These are phyloP conservation scores for Sisymbrium altissimum DNA, from an alignment of 345 rosid genomes.

Conservation along the genomic window DNA sequence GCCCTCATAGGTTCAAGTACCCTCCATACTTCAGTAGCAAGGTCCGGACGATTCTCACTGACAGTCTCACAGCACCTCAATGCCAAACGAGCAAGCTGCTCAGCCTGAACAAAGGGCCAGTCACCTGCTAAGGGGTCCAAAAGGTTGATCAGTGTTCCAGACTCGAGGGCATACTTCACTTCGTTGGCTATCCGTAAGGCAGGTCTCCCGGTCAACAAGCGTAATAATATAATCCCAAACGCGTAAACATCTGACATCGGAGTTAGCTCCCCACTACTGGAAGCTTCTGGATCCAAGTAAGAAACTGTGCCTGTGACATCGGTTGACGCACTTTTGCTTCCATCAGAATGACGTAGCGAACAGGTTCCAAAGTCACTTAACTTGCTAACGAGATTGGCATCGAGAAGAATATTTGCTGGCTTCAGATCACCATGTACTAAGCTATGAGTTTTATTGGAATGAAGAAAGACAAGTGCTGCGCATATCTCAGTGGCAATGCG, in stretches of 20 bases:
- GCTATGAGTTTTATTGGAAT: conserved; percentile 71
- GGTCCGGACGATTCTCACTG: conserved; percentile 70
- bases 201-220: conserved; percentile 70
- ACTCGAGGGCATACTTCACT: conserved; percentile 61
- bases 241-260: conserved; percentile 85
- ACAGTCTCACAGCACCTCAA: conserved; percentile 78
- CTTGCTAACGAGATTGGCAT: conserved; percentile 69
- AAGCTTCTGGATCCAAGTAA: conserved; percentile 85
- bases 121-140: conserved; percentile 94
- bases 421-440: conserved; percentile 88
- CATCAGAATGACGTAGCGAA: conserved; percentile 38
- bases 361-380: conserved; percentile 86
- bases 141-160: conserved; percentile 48
- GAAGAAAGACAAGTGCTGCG: conserved; percentile 81
- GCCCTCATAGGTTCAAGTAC: conserved; percentile 88
- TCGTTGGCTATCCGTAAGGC: conserved; percentile 65
- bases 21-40: conserved; percentile 77
- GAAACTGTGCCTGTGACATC: conserved; percentile 64
- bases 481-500: conserved; percentile 81
- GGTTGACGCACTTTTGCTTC: conserved; percentile 48
- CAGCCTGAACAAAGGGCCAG: conserved; percentile 90
- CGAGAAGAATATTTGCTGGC: conserved; percentile 84
- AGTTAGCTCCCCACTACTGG: conserved; percentile 68
- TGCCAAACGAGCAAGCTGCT: conserved; percentile 74
- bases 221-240: conserved; percentile 70